Conservation (phyloP, 2,329 filamentous ascomycete species). For the Fusarium sp. region DNA sequence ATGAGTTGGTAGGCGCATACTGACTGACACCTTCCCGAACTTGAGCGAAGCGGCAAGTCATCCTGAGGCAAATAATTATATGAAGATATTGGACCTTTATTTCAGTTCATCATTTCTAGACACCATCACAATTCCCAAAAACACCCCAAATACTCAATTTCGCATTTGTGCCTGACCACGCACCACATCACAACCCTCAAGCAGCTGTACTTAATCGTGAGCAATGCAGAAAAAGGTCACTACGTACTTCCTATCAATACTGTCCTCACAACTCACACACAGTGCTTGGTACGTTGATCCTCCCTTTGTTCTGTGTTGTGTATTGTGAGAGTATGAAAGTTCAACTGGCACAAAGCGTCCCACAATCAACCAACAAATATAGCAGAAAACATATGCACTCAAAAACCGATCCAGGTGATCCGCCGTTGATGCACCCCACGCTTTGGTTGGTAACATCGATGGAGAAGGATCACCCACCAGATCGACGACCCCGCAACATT, state of each 20-base stretch:
- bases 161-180: neutral
- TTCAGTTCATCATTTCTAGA: neutral
- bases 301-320: neutral
- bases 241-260: neutral
- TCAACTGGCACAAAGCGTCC: neutral
- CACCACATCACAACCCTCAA: neutral
- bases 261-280: neutral
- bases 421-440: conserved; percentile 41
- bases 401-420: conserved; percentile 28
- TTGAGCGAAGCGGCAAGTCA: neutral
- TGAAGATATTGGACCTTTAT: neutral
- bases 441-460: conserved; percentile 35
- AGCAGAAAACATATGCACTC: conserved; percentile 13
- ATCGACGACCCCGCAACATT: conserved; percentile 47
- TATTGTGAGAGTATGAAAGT: neutral
- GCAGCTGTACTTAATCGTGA: neutral
- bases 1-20: neutral
- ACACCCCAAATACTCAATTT: neutral
- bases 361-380: conserved; percentile 1
- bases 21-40: neutral
- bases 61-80: neutral
- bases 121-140: neutral
- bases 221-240: neutral
- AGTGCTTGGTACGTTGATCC: neutral
- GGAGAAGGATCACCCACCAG: conserved; percentile 43